Evolutionary conservation across 345 rosid species (phyloP), one percentile per base, ranked within the genome.

Genomic region (Kernera saxatilis): DNA sequence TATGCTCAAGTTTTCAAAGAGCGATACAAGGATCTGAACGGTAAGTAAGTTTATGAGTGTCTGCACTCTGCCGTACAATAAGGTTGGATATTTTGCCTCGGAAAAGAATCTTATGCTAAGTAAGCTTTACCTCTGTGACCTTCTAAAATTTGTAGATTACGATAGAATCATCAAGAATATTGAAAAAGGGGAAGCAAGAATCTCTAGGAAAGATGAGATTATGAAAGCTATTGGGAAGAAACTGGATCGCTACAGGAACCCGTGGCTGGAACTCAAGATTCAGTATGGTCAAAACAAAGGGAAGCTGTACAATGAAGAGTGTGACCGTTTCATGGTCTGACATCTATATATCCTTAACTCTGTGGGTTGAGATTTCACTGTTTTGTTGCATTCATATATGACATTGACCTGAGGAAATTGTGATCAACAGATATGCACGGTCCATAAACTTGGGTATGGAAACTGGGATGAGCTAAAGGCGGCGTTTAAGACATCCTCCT

Each of bases 221-320:
- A 93, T 93, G 98, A 93, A 91, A 83, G 99, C 97, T 52, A 88
- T 94, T 50, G 96, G 98, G 54, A 91, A 89, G 91, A 94, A 94
- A 67, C 76, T 94, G 84, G 99, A 94, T 69, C 96, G 98, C 43
- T 94, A 91, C 88, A 91, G 87, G 81, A 94, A 94, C 74, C 96
- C 99, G 2, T 94, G 98, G 98, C 88, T 87, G 68, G 99, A 94
- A 75, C 72, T 94, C 84, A 94, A 91, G 90, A 89, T 94, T 74
- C 97, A 91, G 78, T 89, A 94, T 71, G 99, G 97, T 66, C 99
- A 94, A 81, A 91, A 94, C 83, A 91, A 91, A 78, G 98, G 99
- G 68, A 94, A 91, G 77, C 72, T 89, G 82, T 91, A 91, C 82
- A 91, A 91, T 72, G 99, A 93, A 89, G 99, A 91, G 75, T 94